Conservation (phyloP, 805 yeast genomes). For the Yarrowia bubula region DNA sequence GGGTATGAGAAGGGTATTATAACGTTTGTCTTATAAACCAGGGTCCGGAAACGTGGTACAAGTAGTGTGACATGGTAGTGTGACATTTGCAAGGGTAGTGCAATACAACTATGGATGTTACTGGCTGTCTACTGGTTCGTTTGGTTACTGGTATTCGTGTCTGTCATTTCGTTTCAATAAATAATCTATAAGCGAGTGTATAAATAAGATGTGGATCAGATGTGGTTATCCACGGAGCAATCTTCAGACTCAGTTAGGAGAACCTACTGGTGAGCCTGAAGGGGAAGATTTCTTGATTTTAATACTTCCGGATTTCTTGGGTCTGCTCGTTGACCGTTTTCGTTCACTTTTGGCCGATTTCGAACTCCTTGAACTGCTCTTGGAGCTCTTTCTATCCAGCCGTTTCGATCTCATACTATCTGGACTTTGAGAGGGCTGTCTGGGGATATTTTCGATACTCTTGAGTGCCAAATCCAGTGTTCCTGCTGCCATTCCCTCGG, state of each 20-base stretch:
- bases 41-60: too few species aligned
- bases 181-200: slow-evolving; percentile 1
- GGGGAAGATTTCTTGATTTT: neutral
- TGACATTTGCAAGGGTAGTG: too few species aligned
- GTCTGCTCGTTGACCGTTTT: neutral
- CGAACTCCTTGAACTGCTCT: neutral
- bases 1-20: neutral
- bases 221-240: neutral
- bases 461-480: neutral
- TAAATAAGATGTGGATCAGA: neutral
- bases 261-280: neutral
- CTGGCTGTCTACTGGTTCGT: too few species aligned
- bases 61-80: too few species aligned
- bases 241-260: neutral
- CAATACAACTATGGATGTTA: too few species aligned
- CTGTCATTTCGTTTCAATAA: too few species aligned
- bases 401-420: neutral
- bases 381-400: neutral
- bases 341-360: neutral
- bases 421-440: neutral
- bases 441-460: slow-evolving; percentile 2
- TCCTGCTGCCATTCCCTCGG: slow-evolving; percentile 2
- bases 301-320: neutral
- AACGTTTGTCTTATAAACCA: too few species aligned
- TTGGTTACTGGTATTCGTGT: too few species aligned